Conservation (phyloP, 768 basidiomycete species). For the Lanmaoa rubissima region DNA sequence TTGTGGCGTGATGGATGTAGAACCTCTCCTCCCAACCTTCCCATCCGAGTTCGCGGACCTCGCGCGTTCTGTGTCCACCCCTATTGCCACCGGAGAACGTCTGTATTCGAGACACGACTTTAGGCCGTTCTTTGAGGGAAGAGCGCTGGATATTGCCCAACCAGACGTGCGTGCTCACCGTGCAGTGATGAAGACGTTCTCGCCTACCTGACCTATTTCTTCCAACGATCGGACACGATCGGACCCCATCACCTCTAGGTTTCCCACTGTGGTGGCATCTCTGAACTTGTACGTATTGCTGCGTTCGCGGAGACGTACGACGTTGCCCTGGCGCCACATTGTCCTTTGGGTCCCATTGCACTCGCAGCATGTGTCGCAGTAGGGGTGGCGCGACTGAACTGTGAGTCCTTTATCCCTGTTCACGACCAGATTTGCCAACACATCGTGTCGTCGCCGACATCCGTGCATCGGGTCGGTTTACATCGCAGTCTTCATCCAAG, state of each 20-base stretch:
- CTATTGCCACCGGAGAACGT: conserved; percentile 64
- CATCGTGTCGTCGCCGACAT: too few species aligned
- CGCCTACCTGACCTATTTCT: neutral
- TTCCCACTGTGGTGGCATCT: conserved; percentile 60
- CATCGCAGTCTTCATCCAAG: conserved; percentile 53
- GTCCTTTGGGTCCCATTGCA: conserved; percentile 69
- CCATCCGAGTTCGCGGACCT: conserved; percentile 62
- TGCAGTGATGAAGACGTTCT: neutral
- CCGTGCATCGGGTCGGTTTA: too few species aligned
- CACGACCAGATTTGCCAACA: neutral
- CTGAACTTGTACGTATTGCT: conserved; percentile 57
- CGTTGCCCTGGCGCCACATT: conserved; percentile 69
- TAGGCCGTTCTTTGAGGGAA: conserved; percentile 60
- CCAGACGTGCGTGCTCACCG: conserved; percentile 48
- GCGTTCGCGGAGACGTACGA: conserved; percentile 66
- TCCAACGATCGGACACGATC: neutral
- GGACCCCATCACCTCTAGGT: conserved; percentile 34
- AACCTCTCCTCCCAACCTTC: conserved; percentile 59
- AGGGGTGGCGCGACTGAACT: conserved; percentile 56
- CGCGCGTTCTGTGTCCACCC: conserved; percentile 50
- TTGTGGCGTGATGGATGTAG: conserved; percentile 25
- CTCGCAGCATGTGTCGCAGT: conserved; percentile 71
- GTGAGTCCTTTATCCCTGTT: conserved; percentile 33
- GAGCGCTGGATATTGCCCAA: conserved; percentile 67
- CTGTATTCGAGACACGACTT: conserved; percentile 62